Conservation (phyloP, 352 stramenopile genomes). For the Globisporangium nagaii region DNA sequence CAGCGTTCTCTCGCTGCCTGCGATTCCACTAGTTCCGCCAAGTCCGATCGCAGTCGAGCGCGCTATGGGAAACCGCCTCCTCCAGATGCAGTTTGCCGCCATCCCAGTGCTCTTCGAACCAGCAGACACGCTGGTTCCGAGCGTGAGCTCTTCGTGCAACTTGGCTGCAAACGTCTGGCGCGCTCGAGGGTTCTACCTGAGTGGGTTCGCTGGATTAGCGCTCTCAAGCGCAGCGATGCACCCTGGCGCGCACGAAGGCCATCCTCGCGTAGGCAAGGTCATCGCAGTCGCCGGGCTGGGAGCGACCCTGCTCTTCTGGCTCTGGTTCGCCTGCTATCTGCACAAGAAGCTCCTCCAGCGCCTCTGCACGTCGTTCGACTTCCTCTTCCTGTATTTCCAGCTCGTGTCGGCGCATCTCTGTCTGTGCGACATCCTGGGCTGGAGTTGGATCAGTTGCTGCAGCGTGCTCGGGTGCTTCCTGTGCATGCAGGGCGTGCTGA, state of each 20-base stretch:
- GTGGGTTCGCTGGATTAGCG: not conserved
- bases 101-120: not conserved
- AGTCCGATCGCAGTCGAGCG: not conserved
- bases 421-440: slow-evolving; percentile 5
- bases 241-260: not conserved
- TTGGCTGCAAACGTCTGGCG: not conserved
- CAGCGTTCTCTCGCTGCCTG: too few species aligned
- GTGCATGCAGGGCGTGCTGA: slow-evolving; percentile 14
- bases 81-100: not conserved
- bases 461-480: not conserved
- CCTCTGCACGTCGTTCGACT: slow-evolving; percentile 15
- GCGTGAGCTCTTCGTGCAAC: not conserved
- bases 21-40: too few species aligned
- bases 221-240: not conserved
- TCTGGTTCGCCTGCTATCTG: not conserved
- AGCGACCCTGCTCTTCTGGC: not conserved
- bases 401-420: slow-evolving; percentile 7
- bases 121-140: not conserved
- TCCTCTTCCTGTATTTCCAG: slow-evolving; percentile 13
- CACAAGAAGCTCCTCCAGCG: slow-evolving; percentile 5
- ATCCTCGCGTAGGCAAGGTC: too few species aligned
- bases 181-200: not conserved
- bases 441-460: slow-evolving; percentile 1
- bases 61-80: not conserved
- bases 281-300: not conserved